Conservation (phyloP, 2,329 filamentous ascomycete species). For the Colletotrichum camelliae region DNA sequence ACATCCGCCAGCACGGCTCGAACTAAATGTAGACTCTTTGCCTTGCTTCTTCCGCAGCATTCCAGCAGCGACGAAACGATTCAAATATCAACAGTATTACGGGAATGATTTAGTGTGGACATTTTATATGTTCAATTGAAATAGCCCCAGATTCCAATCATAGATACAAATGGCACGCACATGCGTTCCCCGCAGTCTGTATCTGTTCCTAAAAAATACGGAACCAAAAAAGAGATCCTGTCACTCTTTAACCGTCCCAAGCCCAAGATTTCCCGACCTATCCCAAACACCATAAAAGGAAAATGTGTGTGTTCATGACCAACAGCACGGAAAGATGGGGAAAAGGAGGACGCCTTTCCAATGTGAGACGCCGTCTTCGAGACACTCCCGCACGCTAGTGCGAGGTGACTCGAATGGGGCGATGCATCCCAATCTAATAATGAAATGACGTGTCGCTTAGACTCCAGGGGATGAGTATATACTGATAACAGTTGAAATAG, state of each 20-base stretch:
- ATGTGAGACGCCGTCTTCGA: slow-evolving; percentile 8
- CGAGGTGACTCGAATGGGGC: not conserved
- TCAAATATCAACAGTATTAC: not conserved
- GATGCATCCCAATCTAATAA: slow-evolving; percentile 7
- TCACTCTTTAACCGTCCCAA: not conserved
- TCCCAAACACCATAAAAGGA: not conserved
- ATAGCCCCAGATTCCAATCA: not conserved
- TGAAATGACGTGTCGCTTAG: not conserved
- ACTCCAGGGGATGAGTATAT: not conserved
- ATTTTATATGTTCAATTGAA: not conserved
- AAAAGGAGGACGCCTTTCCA: not conserved
- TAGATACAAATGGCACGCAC: not conserved
- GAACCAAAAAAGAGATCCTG: not conserved
- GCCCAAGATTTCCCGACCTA: not conserved
- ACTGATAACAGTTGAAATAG: not conserved
- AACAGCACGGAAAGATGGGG: not conserved
- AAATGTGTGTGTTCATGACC: not conserved
- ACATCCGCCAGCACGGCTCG: slow-evolving; percentile 22
- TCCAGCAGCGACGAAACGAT: not conserved
- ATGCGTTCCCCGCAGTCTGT: not conserved
- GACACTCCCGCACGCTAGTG: not conserved
- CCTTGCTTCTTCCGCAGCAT: not conserved
- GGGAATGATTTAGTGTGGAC: not conserved
- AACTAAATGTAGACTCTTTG: not conserved
- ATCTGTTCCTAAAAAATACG: not conserved